Base-by-base conservation (phyloP, 179 eudicot genomes). In the Carnegiea gigantea region DNA sequence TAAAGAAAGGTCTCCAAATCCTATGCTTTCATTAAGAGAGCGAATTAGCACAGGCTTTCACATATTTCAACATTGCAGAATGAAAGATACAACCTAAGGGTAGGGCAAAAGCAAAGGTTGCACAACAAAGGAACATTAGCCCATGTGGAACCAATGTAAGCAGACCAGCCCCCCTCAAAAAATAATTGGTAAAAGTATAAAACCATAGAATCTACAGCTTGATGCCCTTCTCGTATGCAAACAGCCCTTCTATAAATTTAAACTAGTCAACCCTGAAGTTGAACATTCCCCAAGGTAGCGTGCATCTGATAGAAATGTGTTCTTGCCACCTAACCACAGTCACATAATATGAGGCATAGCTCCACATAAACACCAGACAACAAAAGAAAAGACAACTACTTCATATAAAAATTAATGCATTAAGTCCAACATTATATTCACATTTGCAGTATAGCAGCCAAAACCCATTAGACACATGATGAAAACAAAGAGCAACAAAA, bases 401-500 rank as follows among this genome's bases (percentile, higher is more conserved):
- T 24, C 12, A 46, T 20, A 30, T 33, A 23, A 17, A 75, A 24
- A 49, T 21, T 49, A n/a, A 53, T 26, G 23, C 1, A 28, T 54
- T 75, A 5, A 23, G 18, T 75, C 11, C 36, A 21, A 70, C 17
- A 40, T 73, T 3, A 75, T 62, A 77, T 33, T n/a, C 67, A 77
- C 26, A 80, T 1, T 20, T 2, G 23, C 62, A 51, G 17, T 17
- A 51, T 14, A 70, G 24, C 67, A 75, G 51, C 75, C 75, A n/a
- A 6, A 74, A 62, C 10, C 48, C 23, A 46, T 21, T 38, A 65
- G 12, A 48, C 28, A 82, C 44, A 70, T 8, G 70, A 62, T 9
- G 49, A 44, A 51, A 71, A 83, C 24, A 76, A n/a, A 53, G 64
- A 78, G 11, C 60, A 67, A 38, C 70, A 21, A 65, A 81, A 62